Evolutionary conservation across 768 basidiomycete genomes (phyloP), one percentile per base, ranked within the genome.

Genomic region (Trametes maxima): DNA sequence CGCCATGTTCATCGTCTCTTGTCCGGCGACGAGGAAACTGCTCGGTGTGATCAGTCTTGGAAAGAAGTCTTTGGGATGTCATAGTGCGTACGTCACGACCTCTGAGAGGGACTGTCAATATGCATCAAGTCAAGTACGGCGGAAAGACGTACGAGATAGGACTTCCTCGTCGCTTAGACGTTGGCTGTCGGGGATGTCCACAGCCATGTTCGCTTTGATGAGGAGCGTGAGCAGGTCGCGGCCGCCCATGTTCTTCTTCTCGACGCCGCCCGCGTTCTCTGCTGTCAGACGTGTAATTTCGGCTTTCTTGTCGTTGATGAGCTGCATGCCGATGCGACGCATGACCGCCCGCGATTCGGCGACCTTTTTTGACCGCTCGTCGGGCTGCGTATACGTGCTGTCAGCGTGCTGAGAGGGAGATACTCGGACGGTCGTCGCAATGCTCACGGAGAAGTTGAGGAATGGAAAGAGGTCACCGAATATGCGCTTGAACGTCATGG

Each of bases 111-210:
- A 7, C 3, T 5, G 14, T 3, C 4, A n/a, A 36, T 45, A 43
- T 22, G 33, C n/a, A 1, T 4, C 0, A 1, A 14, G 24, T 33
- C 24, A 16, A 3, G 8, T 1, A 33, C 28, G 28, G 5, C 2
- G 7, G 11, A 12, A 19, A 21, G 7, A 4, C 28, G 4, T 62
- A 87, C 79, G 82, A 6, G 77, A 75, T 2, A 87, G 62, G 21
- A 90, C 84, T 59, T 90, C 88, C 33, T 79, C 78, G 57, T 90
- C 88, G 0, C 79, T 79, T 72, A 90, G 74, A 35, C 76, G 75
- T 67, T 87, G 85, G 47, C 65, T 75, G 11, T 80, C 80, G 0
- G 82, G 80, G 6, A 86, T 65, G 67, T 90, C 85, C 0, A 79
- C 81, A 0, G 84, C 80, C 74, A 86, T 81, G 68, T 89, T 90